Evolutionary conservation across 768 basidiomycete genomes (phyloP).

Genomic region (Daedaleopsis sinensis): DNA sequence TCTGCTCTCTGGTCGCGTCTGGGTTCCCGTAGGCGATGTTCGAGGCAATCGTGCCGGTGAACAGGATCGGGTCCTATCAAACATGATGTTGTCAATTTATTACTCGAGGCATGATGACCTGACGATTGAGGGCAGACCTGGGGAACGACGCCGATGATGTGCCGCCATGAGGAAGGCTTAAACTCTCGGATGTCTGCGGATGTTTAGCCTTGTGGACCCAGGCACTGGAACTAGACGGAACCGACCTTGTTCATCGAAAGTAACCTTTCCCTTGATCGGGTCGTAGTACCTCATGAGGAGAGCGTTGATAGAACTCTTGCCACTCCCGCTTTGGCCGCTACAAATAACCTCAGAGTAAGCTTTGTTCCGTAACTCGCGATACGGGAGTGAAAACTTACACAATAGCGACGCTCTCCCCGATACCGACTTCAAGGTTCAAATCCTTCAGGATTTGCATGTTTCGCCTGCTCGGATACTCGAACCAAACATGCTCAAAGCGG

Average conservation of each 20-base stretch:
- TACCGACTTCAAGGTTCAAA: constrained; percentile 76
- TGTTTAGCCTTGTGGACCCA: not conserved
- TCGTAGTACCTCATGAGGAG: constrained; percentile 90
- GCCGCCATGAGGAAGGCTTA: constrained; percentile 83
- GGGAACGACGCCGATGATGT: constrained; percentile 90
- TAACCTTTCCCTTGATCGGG: constrained; percentile 78
- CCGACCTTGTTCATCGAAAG: constrained; percentile 85
- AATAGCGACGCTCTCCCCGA: constrained; percentile 88
- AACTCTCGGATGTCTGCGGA: constrained; percentile 82
- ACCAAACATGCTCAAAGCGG: constrained; percentile 81
- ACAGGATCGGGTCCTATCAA: constrained; percentile 77
- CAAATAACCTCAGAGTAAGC: not conserved
- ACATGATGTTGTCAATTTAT: not conserved
- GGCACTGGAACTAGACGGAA: not conserved
- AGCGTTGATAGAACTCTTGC: constrained; percentile 91
- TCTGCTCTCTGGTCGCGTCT: constrained; percentile 75
- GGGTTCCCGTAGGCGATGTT: constrained; percentile 91
- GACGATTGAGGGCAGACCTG: constrained; percentile 46
- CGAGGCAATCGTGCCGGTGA: constrained; percentile 91
- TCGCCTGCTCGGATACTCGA: constrained; percentile 88
- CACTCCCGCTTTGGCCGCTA: constrained; percentile 91
- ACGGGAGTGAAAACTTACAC: constrained; percentile 63
- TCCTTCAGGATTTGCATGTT: constrained; percentile 82
- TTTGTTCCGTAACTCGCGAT: constrained; percentile 9
- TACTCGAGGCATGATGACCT: not conserved